Percentiles rank a stretch among this genome's conserved stretches.
Conservation (phyloP, 2,329 filamentous ascomycete genomes). For the Botryotinia convoluta region DNA sequence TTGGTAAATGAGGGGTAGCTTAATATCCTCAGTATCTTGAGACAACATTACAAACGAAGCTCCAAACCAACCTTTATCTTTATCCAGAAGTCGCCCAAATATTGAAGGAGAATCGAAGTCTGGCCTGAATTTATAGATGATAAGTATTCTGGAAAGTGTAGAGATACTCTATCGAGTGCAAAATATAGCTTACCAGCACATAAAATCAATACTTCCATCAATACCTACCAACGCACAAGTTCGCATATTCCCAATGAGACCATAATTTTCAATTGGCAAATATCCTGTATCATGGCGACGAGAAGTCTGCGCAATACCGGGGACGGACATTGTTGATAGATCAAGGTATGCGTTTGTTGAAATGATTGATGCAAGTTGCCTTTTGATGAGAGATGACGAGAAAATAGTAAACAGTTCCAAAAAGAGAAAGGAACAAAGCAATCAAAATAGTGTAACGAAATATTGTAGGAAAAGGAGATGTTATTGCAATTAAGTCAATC, state of each 20-base stretch:
- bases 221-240: conserved; percentile 74
- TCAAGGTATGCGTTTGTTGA: neutral
- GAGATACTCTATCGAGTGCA: neutral
- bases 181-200: conserved; percentile 63
- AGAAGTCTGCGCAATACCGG: conserved; percentile 6
- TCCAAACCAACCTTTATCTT: conserved; percentile 50
- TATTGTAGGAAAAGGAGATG: neutral
- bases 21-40: neutral
- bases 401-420: neutral
- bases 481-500: neutral
- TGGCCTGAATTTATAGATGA: conserved; percentile 49
- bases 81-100: conserved; percentile 72
- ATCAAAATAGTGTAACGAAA: conserved; percentile 1
- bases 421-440: conserved; percentile 8
- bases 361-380: conserved; percentile 10
- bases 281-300: conserved; percentile 34
- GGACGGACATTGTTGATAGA: conserved; percentile 8
- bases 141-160: conserved; percentile 1
- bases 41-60: neutral
- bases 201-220: conserved; percentile 71
- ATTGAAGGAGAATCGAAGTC: conserved; percentile 76
- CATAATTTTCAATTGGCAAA: conserved; percentile 67
- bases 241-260: conserved; percentile 77
- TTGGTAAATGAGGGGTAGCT: neutral
- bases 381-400: conserved; percentile 4